phyloP scores from a whole-genome alignment of 2,329 filamentous ascomycete genomes.

The Colletotrichum higginsianum region DNA sequence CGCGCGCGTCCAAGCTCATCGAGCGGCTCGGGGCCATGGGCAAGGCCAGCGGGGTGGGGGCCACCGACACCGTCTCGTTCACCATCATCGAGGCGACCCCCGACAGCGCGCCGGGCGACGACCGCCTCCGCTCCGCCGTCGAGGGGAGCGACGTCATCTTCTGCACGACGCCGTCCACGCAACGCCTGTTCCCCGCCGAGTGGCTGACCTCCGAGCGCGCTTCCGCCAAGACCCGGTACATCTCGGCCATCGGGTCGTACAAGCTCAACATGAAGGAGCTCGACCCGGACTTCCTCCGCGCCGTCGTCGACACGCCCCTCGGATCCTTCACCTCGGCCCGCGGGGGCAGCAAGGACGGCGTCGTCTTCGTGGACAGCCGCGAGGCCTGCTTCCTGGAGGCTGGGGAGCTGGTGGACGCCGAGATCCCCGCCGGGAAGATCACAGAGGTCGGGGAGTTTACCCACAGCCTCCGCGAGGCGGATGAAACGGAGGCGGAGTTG shows the following conservation, averaged over 20 bases:
- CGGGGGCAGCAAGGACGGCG: constrained; percentile 30
- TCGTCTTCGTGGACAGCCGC: constrained; percentile 48
- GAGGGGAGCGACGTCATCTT: constrained; percentile 49
- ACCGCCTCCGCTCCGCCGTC: constrained; percentile 39
- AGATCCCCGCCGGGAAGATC: constrained; percentile 44
- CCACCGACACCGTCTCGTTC: constrained; percentile 25
- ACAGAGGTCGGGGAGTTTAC: constrained; percentile 69
- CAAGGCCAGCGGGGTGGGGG: constrained; percentile 32
- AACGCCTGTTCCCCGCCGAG: constrained; percentile 48
- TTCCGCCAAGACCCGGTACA: constrained; percentile 46
- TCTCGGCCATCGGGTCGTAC: constrained; percentile 52
- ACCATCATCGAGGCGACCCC: constrained; percentile 33
- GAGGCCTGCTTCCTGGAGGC: constrained; percentile 51
- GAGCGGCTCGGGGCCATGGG: constrained; percentile 46
- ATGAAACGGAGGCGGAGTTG: constrained; percentile 54
- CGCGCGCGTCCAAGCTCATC: constrained; percentile 16
- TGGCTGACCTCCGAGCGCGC: constrained; percentile 41
- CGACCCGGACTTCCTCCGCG: constrained; percentile 48
- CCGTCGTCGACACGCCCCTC: constrained; percentile 42
- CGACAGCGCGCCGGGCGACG: constrained; percentile 40
- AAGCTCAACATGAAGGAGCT: constrained; percentile 52
- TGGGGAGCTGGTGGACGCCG: constrained; percentile 50
- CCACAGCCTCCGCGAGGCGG: constrained; percentile 63
- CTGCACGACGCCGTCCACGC: constrained; percentile 51
- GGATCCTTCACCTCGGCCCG: constrained; percentile 23